Evolutionary conservation across 352 stramenopile species (phyloP).

Genomic region (Halophytophthora batemanensis): DNA sequence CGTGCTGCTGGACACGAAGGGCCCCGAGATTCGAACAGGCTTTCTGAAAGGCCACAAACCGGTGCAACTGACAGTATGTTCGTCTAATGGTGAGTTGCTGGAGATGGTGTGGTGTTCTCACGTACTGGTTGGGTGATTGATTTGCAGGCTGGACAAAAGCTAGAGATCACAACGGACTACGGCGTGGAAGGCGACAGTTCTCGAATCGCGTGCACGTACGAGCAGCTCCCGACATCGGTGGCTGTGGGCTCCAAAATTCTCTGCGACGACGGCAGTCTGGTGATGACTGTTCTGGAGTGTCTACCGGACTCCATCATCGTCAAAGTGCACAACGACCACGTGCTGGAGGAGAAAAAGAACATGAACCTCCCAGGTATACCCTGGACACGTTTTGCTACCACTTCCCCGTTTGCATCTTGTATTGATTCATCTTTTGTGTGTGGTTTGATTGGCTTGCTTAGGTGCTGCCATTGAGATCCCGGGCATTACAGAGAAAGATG

Average conservation of each 20-base stretch:
- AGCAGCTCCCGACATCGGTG: constrained; percentile 90
- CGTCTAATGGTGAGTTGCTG: constrained; percentile 2
- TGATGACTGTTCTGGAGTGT: constrained; percentile 90
- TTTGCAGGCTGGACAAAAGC: constrained; percentile 57
- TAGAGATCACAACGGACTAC: constrained; percentile 92
- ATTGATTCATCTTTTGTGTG: constrained; percentile 1
- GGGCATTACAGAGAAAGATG: constrained; percentile 94
- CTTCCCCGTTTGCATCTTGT: constrained; percentile 1
- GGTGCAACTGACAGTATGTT: constrained; percentile 55
- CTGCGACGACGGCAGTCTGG: constrained; percentile 94
- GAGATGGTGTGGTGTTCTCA: constrained; percentile 2
- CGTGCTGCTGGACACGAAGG: constrained; percentile 97
- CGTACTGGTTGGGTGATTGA: not conserved
- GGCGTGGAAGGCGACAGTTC: constrained; percentile 63
- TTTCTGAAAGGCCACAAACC: constrained; percentile 68
- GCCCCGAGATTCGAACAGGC: constrained; percentile 95
- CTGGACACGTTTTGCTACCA: not conserved
- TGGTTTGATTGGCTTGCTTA: constrained; percentile 13
- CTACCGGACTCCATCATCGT: constrained; percentile 72
- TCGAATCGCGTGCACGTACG: constrained; percentile 94
- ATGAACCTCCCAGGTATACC: constrained; percentile 93
- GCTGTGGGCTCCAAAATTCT: constrained; percentile 92
- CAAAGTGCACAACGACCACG: constrained; percentile 80
- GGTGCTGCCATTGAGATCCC: constrained; percentile 86
- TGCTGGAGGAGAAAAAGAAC: constrained; percentile 96